Evolutionary conservation across 1,284 basidiomycete species (phyloP), one percentile per base, ranked within the genome.

Genomic region (Pseudozyma hubeiensis): DNA sequence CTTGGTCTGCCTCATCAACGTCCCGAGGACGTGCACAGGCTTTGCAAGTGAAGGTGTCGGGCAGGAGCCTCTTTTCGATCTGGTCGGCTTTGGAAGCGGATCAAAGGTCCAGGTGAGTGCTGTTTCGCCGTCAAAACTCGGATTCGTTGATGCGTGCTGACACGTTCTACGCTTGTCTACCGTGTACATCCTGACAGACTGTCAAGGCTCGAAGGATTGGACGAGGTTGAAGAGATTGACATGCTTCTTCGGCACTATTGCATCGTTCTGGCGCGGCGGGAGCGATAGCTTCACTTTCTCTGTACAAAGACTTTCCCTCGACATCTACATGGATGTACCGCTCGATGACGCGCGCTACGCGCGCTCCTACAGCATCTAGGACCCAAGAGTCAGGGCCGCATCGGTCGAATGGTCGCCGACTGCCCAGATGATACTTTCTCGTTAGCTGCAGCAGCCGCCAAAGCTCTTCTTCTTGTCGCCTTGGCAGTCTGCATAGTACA

Each of bases 151-250:
- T 24, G 24, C 35, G 14, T 17, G 40, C n/a, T 41, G 40, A 41
- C 40, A n/a, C 14, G 40, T 41, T 41, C 7, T 17, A 7, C 14
- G n/a, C 11, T n/a, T 10, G 16, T 17, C 11, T 7, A 17, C 40
- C 40, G n/a, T 7, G 7, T 41, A 13, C 40, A 10, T 19, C 5
- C 6, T 41, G 29, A 44, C 30, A 69, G 68, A 29, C 56, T 81
- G 10, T 78, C 79, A 13, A 65, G 77, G 14, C 46, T 83, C 5
- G 81, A 84, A 56, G 77, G 76, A 4, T 72, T 84, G 31, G 82
- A 84, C 50, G 82, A 84, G 48, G 71, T 84, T 5, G 82, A 84
- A 53, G 82, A 84, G 66, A 70, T 84, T 10, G 81, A 84, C 43
- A 78, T 84, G 73, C 71, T 84, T 9, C 75, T 84, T n/a, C 57